These are phyloP conservation scores for Mycosphaerella sp. DNA, from an alignment of 2,329 filamentous ascomycete genomes.

Conservation along the genomic window DNA sequence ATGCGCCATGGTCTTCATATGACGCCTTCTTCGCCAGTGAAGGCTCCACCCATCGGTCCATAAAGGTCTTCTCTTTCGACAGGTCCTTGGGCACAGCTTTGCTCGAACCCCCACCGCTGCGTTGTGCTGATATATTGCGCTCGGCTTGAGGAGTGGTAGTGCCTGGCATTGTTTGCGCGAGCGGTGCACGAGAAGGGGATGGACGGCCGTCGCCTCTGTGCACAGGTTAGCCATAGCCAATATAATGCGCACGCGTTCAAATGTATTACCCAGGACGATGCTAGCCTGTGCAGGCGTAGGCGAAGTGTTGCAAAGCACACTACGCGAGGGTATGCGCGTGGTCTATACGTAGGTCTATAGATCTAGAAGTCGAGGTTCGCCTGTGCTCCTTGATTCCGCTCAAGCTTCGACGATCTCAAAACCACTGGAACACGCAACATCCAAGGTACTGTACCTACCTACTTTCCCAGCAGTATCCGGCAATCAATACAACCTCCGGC, in stretches of 20 bases:
- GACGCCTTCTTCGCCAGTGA: slow-evolving; percentile 53
- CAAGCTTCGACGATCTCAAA: no score
- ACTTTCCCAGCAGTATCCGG: no score
- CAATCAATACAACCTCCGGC: no score
- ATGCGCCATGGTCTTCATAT: slow-evolving; percentile 69
- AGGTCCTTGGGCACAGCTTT: slow-evolving; percentile 27
- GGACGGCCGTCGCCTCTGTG: slow-evolving; percentile 13
- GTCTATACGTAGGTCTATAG: neutral
- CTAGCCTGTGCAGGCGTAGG: slow-evolving; percentile 5
- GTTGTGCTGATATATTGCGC: slow-evolving; percentile 1
- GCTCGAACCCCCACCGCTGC: slow-evolving; percentile 35
- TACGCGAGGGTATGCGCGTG: neutral
- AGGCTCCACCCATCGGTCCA: slow-evolving; percentile 49
- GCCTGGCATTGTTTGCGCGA: slow-evolving; percentile 6
- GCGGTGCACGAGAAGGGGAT: slow-evolving; percentile 1
- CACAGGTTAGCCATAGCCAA: slow-evolving; percentile 11
- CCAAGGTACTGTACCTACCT: no score
- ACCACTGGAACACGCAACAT: no score
- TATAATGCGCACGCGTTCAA: neutral
- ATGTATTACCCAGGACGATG: slow-evolving; percentile 14
- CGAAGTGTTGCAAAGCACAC: slow-evolving; percentile 6
- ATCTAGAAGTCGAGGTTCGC: slow-evolving; percentile 1
- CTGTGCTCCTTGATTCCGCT: no score
- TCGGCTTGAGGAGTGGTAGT: slow-evolving; percentile 7
- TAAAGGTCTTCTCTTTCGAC: slow-evolving; percentile 32